Evolutionary conservation across 176 grass and related monocot species (phyloP), one percentile per base, ranked within the genome.

Genomic region (Alopecurus myosuroides): DNA sequence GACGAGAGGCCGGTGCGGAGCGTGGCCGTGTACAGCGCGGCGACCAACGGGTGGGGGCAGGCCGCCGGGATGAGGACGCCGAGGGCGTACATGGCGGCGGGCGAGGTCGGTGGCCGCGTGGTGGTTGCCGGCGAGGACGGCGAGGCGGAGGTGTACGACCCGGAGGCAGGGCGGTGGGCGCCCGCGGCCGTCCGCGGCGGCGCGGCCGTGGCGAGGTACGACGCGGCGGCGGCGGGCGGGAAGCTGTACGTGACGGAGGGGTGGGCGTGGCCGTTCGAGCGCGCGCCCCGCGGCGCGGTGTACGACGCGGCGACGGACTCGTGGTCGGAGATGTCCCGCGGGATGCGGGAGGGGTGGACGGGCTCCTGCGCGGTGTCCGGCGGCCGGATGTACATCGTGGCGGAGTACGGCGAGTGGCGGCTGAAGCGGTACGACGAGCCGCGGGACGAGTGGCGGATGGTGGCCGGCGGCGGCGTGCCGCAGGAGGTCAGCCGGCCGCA

Each of bases 211-310:
- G 85, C 92, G 83, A 46, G 93, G 73, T 94, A 94, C 83, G 95
- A 98, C 79, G 92, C 95, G 7, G 91, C 92, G 70, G 94, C 90
- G 53, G 86, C 85, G 10, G 88, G 90, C 0, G 90, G 89, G 11
- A 70, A 62, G 71, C 90, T 99, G 66, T 99, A 99, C 84, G 91
- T 99, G 76, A 99, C 97, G 68, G 97, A 99, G 48, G 97, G 97
- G 3, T 99, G 97, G 97, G 84, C 88, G 52, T 99, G 97, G 97
- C 97, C 97, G 75, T 99, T 99, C 82, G 91, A 99, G 89, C 89
- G 78, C 46, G 82, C 90, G 46, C 97, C 97, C 18, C 81, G 92
- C 1, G 94, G 90, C 12, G 94, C 87, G 9, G 91, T 92, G 19
- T 99, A 96, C 71, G 90, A 99, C 72, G 86, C 97, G 10, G 85